Evolutionary conservation across 352 stramenopile species (phyloP).

Genomic region (Phytophthora melonis): DNA sequence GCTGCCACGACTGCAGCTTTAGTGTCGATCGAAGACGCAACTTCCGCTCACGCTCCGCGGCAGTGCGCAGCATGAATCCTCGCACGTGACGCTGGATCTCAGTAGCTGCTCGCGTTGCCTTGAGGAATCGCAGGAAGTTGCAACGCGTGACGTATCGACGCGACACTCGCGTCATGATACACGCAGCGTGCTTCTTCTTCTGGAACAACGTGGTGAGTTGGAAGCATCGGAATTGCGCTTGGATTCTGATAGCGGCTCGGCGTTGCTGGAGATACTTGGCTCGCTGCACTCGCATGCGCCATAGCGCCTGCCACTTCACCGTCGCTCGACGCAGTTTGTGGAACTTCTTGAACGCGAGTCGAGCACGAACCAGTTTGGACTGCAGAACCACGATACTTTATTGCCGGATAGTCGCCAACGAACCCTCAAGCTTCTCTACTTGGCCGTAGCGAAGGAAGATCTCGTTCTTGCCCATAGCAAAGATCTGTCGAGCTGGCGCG

Average conservation of each 20-base stretch:
- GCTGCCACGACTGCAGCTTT: conserved; percentile 65
- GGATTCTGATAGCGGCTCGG: conserved; percentile 32
- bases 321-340: conserved; percentile 46
- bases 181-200: conserved; percentile 43
- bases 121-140: conserved; percentile 46
- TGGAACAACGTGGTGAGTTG: conserved; percentile 38
- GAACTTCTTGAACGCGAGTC: conserved; percentile 51
- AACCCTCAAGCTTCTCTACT: conserved; percentile 74
- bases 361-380: conserved; percentile 59
- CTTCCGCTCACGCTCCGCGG: conserved; percentile 68
- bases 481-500: conserved; percentile 41
- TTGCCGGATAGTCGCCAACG: conserved; percentile 46
- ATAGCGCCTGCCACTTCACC: conserved; percentile 58
- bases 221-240: conserved; percentile 49
- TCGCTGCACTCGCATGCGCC: conserved; percentile 50
- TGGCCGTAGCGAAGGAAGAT: conserved; percentile 85
- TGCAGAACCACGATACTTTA: conserved; percentile 63
- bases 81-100: conserved; percentile 58
- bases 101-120: conserved; percentile 45
- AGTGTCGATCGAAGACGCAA: conserved; percentile 49
- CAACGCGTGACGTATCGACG: conserved; percentile 59
- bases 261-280: conserved; percentile 53
- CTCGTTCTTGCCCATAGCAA: conserved; percentile 77
- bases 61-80: conserved; percentile 69
- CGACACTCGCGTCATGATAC: conserved; percentile 42